Evolutionary conservation across 1,284 basidiomycete genomes (phyloP), one percentile per base, ranked within the genome.

Genomic region (Coniophora puteana): DNA sequence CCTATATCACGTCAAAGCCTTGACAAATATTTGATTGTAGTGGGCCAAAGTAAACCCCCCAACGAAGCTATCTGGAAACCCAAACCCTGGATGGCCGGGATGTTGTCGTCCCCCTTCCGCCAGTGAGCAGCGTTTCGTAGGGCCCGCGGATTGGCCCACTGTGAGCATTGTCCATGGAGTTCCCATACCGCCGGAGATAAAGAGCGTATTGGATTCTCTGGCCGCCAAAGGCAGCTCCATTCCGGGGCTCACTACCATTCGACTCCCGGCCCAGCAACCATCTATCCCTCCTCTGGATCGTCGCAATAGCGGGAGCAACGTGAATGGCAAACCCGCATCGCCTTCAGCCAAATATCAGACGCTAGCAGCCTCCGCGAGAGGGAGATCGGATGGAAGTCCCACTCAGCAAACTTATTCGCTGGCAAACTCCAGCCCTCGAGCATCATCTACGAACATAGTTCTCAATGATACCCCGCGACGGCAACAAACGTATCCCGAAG

Each of bases 71-170:
- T 63, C 74, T 30, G 75, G 77, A 12, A 74, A 73, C 54, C 67
- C 72, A 54, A 89, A 89, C 55, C 74, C 73, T 29, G 86, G 86
- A 26, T 90, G 86, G 86, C 86, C 87, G 38, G 86, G 87, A 23
- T 89, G 86, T 67, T 89, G 86, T 68, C 78, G 86, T 16, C 68
- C 86, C 1, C 87, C 87, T 1, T 65, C 63, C 17, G 49, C 66
- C 8, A 64, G 56, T 40, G 87, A 90, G 55, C 67, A 73, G 50
- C 70, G 71, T 46, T 57, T 73, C 47, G 78, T 89, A 44, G 76
- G 74, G 20, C 71, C 78, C 38, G 82, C 82, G n/a, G 87, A 89
- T 60, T 90, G 87, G 87, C 76, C 69, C 48, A 76, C 83, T 25
- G 83, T 90, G 57, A 81, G 76, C 62, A 68, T 74, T 44, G 76